A percentile compares a stretch with the other conserved stretches of the same genome.
These are phyloP conservation scores for Afroboletus lepidellus DNA, from an alignment of 1,284 basidiomycete species.

Conservation along the genomic window DNA sequence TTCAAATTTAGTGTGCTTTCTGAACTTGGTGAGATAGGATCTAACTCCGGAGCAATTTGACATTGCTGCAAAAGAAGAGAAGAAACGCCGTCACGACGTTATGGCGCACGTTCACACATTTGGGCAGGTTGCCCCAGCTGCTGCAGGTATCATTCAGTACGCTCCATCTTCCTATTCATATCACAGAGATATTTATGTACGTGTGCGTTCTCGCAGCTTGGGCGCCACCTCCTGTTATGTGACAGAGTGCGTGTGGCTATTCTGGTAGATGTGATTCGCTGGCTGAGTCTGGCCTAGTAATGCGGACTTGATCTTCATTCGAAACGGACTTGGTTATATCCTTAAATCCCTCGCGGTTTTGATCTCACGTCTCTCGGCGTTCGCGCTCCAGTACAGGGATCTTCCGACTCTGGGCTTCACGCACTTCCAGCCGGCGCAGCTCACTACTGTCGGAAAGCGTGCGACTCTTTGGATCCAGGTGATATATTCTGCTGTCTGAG, in stretches of 20 bases:
- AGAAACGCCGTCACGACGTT: conserved; percentile 96
- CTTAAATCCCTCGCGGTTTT: conserved; percentile 86
- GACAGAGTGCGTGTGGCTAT: conserved; percentile 72
- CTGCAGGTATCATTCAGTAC: conserved; percentile 96
- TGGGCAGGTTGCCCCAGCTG: conserved; percentile 89
- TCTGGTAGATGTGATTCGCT: conserved; percentile 8
- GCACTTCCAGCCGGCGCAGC: conserved; percentile 98
- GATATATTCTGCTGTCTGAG: conserved; percentile 11
- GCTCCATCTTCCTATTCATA: conserved; percentile 14
- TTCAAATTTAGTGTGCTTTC: neutral
- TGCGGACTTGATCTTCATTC: conserved; percentile 96
- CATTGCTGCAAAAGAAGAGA: conserved; percentile 92
- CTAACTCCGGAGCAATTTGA: conserved; percentile 91
- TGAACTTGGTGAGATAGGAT: conserved; percentile 42
- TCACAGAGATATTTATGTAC: conserved; percentile 10
- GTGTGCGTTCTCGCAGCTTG: conserved; percentile 48
- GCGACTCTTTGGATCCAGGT: conserved; percentile 96
- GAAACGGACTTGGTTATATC: conserved; percentile 82
- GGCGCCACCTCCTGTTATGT: conserved; percentile 99
- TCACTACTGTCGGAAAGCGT: conserved; percentile 99
- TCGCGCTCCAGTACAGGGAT: conserved; percentile 72
- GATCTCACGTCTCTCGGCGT: conserved; percentile 83
- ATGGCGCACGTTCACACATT: conserved; percentile 99
- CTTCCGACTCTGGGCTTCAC: conserved; percentile 95
- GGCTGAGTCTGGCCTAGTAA: conserved; percentile 56